Evolutionary conservation across 2,329 filamentous ascomycete genomes (phyloP), one percentile per base, ranked within the genome.

Genomic region (Penicillium aurantiogriseum): DNA sequence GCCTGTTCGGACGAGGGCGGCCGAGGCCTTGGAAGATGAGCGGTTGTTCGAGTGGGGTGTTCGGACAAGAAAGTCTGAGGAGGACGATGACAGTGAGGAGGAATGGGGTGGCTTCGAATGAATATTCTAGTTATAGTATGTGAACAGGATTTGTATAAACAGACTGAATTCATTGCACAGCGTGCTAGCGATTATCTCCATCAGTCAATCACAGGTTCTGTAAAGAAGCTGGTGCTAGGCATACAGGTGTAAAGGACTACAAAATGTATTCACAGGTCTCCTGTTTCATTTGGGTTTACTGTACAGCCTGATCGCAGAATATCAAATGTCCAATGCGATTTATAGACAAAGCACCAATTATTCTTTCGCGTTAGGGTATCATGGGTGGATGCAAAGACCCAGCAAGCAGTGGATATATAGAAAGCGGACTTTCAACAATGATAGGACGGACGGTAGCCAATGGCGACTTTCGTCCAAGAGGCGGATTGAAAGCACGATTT

Each of bases 11-110:
- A 80, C 79, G 61, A 85, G 89, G 68, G 88, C 88, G 1, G 81
- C 80, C 59, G 90, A 93, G 66, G 83, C 85, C 25, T 75, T 95
- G 58, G 81, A 80, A 2, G 93, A 97, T 72, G 87, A 88, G 66
- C 82, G 91, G 63, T 75, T 96, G 71, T 83, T 84, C 49, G 84
- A 85, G 72, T 90, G 86, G 75, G 74, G 72, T 31, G 64, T 71
- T 42, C 71, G 61, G 71, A 74, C 71, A 63, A 78, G 74, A 63
- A 68, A 74, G 46, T 69, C 71, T 36, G 74, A 76, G 5, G 76
- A 77, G 5, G 77, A 72, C 35, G 67, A 70, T 15, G 69, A 78
- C n/a, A 80, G 79, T 27, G 79, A 83, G 7, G 81, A 81, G 33
- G 83, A 85, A 63, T 91, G 87, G 85, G 86, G 82, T 63, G 89